Evolutionary conservation across 306 rosid genomes (phyloP).

Genomic region (Gastrolobium villosum): DNA sequence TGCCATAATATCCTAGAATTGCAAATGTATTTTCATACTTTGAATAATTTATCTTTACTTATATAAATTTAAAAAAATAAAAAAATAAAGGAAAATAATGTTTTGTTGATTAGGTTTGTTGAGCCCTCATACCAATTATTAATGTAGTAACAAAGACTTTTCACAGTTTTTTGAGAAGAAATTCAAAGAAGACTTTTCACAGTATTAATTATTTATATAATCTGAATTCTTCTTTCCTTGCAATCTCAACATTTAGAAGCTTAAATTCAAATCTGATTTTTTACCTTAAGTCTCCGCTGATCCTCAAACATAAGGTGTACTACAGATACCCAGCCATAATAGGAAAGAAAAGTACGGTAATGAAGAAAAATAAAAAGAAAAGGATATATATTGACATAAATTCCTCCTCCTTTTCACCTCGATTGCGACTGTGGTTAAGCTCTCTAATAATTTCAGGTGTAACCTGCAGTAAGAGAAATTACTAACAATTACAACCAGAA

Average conservation of each 20-base stretch:
- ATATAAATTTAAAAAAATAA: background rate
- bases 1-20: background rate
- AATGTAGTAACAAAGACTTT: too few species aligned
- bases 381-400: conserved; percentile 83
- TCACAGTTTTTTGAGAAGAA: background rate
- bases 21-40: conserved; percentile 19
- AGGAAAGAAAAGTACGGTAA: background rate
- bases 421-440: conserved; percentile 78
- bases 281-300: background rate
- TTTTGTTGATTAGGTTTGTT: background rate
- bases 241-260: background rate
- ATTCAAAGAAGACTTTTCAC: conserved; percentile 19
- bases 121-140: background rate
- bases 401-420: conserved; percentile 92
- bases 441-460: conserved; percentile 89
- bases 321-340: conserved; percentile 15
- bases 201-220: conserved; percentile 8
- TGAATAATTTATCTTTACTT: background rate
- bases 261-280: background rate
- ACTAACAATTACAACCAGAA: conserved; percentile 36
- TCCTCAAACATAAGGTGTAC: background rate
- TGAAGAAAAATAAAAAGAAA: conserved; percentile 27
- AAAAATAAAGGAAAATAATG: background rate
- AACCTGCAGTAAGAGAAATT: conserved; percentile 62
- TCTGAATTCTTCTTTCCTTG: background rate